phyloP scores from a whole-genome alignment of 2,329 filamentous ascomycete genomes.

The Capronia epimyces region DNA sequence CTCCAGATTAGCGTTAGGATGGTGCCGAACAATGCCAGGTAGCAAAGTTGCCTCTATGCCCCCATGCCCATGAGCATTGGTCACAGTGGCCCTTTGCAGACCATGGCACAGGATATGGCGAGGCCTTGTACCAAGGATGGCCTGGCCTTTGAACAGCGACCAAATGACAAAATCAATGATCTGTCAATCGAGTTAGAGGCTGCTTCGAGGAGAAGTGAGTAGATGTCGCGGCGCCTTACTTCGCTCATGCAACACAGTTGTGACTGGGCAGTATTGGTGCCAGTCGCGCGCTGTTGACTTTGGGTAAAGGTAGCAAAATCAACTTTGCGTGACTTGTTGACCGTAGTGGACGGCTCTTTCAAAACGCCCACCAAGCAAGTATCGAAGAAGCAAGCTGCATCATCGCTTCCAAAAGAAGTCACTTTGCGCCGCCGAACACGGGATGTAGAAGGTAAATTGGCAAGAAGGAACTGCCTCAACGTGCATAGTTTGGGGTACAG shows the following conservation, averaged over 20 bases:
- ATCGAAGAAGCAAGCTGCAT: constrained; percentile 59
- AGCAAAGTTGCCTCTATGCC: constrained; percentile 46
- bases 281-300: constrained; percentile 44
- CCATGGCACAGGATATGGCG: constrained; percentile 80
- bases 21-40: constrained; percentile 59
- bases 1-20: constrained; percentile 65
- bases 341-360: constrained; percentile 32
- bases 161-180: constrained; percentile 73
- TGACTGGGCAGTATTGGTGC: constrained; percentile 35
- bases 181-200: constrained; percentile 40
- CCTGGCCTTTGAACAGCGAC: constrained; percentile 61
- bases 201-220: background rate
- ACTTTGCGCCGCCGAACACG: constrained; percentile 55
- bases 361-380: constrained; percentile 59
- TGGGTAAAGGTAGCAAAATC: constrained; percentile 61
- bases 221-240: constrained; percentile 43
- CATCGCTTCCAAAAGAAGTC: constrained; percentile 39
- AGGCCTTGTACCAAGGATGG: constrained; percentile 46
- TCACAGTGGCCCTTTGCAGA: constrained; percentile 47
- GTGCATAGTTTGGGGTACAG: constrained; percentile 26
- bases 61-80: background rate
- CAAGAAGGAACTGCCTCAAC: constrained; percentile 24
- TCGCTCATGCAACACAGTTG: constrained; percentile 56
- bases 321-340: constrained; percentile 43
- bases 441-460: constrained; percentile 22